Conservation (phyloP, 176 grass and related monocot species). For the Rhynchospora breviuscula region DNA sequence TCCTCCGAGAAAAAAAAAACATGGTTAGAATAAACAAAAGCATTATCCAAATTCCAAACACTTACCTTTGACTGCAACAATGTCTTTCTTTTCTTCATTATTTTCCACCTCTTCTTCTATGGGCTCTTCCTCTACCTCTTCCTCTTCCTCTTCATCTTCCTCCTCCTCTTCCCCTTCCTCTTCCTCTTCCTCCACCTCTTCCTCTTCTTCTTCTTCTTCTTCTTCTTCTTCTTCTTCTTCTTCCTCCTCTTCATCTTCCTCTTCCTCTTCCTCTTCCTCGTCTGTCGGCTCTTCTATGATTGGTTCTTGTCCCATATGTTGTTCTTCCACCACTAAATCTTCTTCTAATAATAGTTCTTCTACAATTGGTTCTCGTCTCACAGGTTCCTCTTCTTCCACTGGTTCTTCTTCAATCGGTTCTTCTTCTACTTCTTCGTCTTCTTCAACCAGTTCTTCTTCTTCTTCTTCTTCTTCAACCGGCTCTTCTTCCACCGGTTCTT, state of each 20-base stretch:
- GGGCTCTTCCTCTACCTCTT: constrained; percentile 19
- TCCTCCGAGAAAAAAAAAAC: background rate
- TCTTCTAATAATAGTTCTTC: background rate
- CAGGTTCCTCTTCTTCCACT: background rate
- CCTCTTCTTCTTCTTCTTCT: background rate
- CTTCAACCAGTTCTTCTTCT: background rate
- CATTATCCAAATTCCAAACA: background rate
- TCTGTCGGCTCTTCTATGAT: background rate
- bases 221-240: background rate
- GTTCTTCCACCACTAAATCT: constrained; percentile 4
- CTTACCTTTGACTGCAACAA: background rate
- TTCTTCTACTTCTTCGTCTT: constrained; percentile 15
- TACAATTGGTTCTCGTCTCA: background rate
- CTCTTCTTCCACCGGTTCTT: constrained; percentile 13
- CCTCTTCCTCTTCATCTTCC: constrained; percentile 18
- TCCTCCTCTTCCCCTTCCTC: constrained; percentile 21
- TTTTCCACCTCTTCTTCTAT: background rate
- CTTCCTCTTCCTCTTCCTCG: constrained; percentile 9
- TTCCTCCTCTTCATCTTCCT: constrained; percentile 9
- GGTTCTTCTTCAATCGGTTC: constrained; percentile 11
- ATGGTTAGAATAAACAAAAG: background rate
- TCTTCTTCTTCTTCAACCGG: constrained; percentile 1
- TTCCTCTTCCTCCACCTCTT: constrained; percentile 15
- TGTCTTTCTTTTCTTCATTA: constrained; percentile 9
- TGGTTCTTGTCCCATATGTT: background rate